Base-by-base conservation (phyloP, 2,329 filamentous ascomycete species). In the Trichoderma hamatum region DNA sequence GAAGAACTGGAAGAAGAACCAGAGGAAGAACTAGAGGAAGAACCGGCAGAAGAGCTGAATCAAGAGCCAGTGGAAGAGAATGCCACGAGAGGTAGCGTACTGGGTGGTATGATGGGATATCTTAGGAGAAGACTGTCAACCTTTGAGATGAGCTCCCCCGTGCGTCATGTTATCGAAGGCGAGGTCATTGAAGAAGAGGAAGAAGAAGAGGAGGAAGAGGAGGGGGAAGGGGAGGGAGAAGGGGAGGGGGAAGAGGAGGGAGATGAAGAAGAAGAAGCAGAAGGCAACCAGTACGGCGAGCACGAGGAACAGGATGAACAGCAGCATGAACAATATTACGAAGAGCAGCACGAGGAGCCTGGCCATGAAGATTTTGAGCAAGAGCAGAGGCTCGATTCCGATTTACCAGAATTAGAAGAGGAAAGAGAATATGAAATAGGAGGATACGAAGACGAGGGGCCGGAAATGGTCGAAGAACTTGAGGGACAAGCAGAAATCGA, bases 121-220 rank as follows among this genome's bases (percentile, higher is more conserved):
- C 39, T 80, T 78, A 70, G 81, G 80, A 82, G 78, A 61, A 83
- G 84, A 70, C 78, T 87, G 71, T 84, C 84, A 70, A 86, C 85
- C 51, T 85, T 85, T 65, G 85, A 87, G 71, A 81, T 86, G 71
- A 86, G 82, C 65, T 82, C 82, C 19, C 82, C 82, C 1, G 80
- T 82, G 26, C 69, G 74, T 19, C 72, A 73, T 39, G 64, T 71
- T 32, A 67, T 51, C n/a, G 39, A 21, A 6, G 19, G 30, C 14
- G 32, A 54, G 21, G 72, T n/a, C n/a, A n/a, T n/a, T n/a, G n/a
- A n/a, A n/a, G 13, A 64, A 7, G 49, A 14, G 1, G 68, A 58
- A 26, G 39, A 21, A 5, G n/a, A 64, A 5, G 49, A 5, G 1
- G 60, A 52, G 2, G 2, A 54, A 14, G 24, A 43, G 28, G 49